Evolutionary conservation across 345 rosid species (phyloP), one percentile per base, ranked within the genome.

Genomic region (Ricinus communis): DNA sequence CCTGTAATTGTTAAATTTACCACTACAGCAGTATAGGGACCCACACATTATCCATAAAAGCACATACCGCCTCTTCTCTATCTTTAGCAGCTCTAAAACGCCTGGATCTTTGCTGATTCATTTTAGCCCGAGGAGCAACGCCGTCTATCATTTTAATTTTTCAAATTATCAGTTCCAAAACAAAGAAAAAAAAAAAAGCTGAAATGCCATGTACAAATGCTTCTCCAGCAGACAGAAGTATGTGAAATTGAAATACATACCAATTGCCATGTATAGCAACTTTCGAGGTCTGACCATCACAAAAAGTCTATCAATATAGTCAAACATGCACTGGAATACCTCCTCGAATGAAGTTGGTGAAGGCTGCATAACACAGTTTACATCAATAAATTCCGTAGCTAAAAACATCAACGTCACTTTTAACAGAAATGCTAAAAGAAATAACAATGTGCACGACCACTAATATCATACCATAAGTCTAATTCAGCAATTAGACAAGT

Each of bases 81-180:
- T 92, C 99, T 74, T 93, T 90, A 30, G 98, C 97, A 55, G 99
- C 87, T 78, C 96, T 83, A 77, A 95, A 95, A 52, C 98, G 86
- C 86, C 98, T 87, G 21, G 97, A 88, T 21, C 98, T 85, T 68
- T 95, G 99, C 65, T 93, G 98, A 77, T 95, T 95, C 97, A 95
- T 95, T 78, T 95, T 92, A 13, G 98, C 99, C 68, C 99, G 85
- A 33, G 98, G 99, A 25, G 98, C 99, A 13, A 95, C 99, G 66
- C 99, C 97, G 75, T 95, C 99, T 95, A 76, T 47, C 67, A 38
- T 28, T 74, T 71, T n/a, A n/a, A n/a, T 50, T 62, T 76, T 47
- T 60, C 49, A 74, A 57, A 72, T 25, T 73, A 70, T 65, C 43
- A 78, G 68, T 45, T 73, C 61, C 52, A 81, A 60, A 43, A 43